Evolutionary conservation across 768 basidiomycete species (phyloP), one percentile per base, ranked within the genome.

Genomic region (Auriscalpium microsporum): DNA sequence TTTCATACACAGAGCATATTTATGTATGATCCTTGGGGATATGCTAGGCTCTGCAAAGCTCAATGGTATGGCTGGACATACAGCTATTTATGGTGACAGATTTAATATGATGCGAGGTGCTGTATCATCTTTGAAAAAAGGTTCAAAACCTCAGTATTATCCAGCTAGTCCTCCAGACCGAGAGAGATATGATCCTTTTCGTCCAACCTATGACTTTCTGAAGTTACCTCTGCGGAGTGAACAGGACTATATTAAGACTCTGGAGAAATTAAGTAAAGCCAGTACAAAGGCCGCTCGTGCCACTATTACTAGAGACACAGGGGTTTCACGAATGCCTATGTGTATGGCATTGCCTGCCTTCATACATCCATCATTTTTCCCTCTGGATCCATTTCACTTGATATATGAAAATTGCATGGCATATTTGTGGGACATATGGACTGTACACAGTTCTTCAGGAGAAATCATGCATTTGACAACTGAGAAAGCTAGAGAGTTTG

Each of bases 361-460:
- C 56, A 11, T 61, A 3, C 68, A 71, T 48, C 71, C 69, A 5
- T 58, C 62, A 3, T 73, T 68, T 46, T 71, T 69, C 49, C 68
- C 69, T n/a, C 23, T 70, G 1, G 68, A 73, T 59, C 71, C 70
- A 16, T 73, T 71, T 53, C 70, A 73, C 61, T 49, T 73, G 2
- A 64, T 71, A 50, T 72, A 71, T 57, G 67, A 73, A 52, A 71
- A 72, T 57, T 52, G 48, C 38, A 59, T 67, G 56, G 58, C 68
- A 16, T 63, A 60, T 45, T 61, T 71, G 2, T 71, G 65, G 63
- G 69, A 71, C 60, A 40, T 64, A 23, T 71, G 71, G 69, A 65
- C 65, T 40, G 57, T 52, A 19, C 6, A 34, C 8, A 53, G 52
- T 34, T 23, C 23, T 9, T 5, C n/a, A 0, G 23, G n/a, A 33